Evolutionary conservation across 2,329 filamentous ascomycete species (phyloP).

Genomic region (Neofusicoccum kwambonambiense): DNA sequence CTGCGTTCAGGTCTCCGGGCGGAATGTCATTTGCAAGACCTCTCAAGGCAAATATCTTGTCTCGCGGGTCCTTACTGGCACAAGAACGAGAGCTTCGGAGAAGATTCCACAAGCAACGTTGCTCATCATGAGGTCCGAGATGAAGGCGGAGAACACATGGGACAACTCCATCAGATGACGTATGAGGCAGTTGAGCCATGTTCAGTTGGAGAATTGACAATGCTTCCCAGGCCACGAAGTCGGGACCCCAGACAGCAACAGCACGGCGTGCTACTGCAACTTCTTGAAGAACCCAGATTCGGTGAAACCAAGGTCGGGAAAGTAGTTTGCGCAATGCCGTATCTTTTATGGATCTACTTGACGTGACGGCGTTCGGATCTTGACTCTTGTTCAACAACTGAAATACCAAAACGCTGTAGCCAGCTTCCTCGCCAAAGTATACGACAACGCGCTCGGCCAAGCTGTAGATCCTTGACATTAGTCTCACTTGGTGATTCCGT

Average conservation of each 20-base stretch:
- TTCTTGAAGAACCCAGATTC: background rate
- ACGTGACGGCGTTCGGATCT: no score
- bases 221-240: background rate
- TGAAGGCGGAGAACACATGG: background rate
- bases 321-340: background rate
- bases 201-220: background rate
- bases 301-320: background rate
- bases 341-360: no score
- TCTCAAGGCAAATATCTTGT: background rate
- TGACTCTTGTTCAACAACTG: no score
- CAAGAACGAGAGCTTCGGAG: background rate
- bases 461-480: background rate
- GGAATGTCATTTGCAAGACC: background rate
- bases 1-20: background rate
- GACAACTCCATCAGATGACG: background rate
- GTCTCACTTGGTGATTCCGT: background rate
- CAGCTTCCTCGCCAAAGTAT: background rate
- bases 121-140: background rate
- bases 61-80: background rate
- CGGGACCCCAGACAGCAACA: background rate
- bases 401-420: background rate
- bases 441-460: background rate
- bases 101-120: background rate
- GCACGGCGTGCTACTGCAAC: background rate
- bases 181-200: background rate